Base-by-base conservation (phyloP, 768 basidiomycete species). In the Hortiboletus flavorubellus region DNA sequence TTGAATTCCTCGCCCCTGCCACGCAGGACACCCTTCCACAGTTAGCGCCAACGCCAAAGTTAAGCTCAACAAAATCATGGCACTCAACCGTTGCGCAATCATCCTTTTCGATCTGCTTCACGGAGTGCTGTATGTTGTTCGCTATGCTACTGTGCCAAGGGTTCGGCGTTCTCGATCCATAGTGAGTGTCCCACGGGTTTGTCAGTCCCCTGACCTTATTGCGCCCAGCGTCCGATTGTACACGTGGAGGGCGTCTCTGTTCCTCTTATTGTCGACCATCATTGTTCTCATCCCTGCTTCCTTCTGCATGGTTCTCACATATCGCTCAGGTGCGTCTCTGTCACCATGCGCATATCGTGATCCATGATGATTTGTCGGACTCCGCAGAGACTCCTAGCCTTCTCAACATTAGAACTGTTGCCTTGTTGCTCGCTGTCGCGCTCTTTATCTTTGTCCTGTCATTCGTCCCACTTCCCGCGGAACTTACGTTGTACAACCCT, bases 121-220 rank as follows among this genome's bases (percentile, higher is more conserved):
- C 86, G 2, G 91, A 92, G 70, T 82, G 85, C 49, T 86, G 84
- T 58, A 80, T 82, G 62, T 72, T 93, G 55, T 92, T 92, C 62
- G 58, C 83, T 12, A 74, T 93, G 53, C 73, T 93, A 6, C 80
- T 92, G 70, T 78, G 81, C n/a, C 91, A 93, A 70, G 86, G 79
- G 3, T 49, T 83, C 45, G 73, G 77, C 39, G 41, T 84, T 1
- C 75, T 91, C 37, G 73, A 79, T 35, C 64, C 83, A 11, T 68
- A 70, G 88, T 90, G 46, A 54, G 85, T 76, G 23, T 44, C 30
- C 5, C 43, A 54, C 10, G n/a, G 7, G 2, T 23, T 43, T 42
- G 44, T 58, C 51, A 37, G n/a, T 38, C n/a, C 39, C 39, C 26
- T 55, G 30, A 56, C 51, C 15, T 9, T 5, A 1, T 43, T 5